Base-by-base conservation (phyloP, 805 yeast species). In the Candida ovalis region DNA sequence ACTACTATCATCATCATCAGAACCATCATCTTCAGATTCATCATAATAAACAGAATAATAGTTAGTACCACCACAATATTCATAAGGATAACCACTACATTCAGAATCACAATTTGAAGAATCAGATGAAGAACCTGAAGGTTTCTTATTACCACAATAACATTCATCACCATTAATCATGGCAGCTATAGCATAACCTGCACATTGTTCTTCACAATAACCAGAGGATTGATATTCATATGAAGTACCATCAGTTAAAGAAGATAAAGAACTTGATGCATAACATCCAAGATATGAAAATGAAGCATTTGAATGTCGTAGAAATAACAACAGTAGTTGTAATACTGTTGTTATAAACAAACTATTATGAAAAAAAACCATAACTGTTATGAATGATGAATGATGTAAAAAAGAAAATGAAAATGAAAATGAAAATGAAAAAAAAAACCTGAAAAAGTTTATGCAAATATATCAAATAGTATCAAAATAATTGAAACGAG, bases 71-170 rank as follows among this genome's bases (percentile, higher is more conserved):
- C 90, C 90, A 66, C 96, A 88, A n/a, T 56, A 70, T 47, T 84
- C 84, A 7, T 56, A 45, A 4, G 80, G 78, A 66, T 78, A 88
- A 7, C 90, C 95, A 17, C 64, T 57, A 64, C 96, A 88, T 5
- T 62, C 44, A 1, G 55, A 50, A 41, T 61, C 53, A 66, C 91
- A 85, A 17, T 64, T 51, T 39, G 64, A 56, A n/a, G 67, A 42
- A 23, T 58, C 54, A 21, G 61, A 62, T 7, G 47, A 30, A 21
- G 51, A 53, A 5, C 55, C 56, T 7, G 64, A 46, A 4, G 80
- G 73, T 13, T 68, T 47, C 0, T 67, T 53, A 58, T 74, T 67
- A 22, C 90, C 91, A 63, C 96, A 88, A 60, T 75, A 86, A 63
- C 96, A 88, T 19, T 67, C 59, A 22, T 70, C 56, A 5, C 88